Evolutionary conservation across 2,329 filamentous ascomycete species (phyloP), one percentile per base, ranked within the genome.

Genomic region (Allantophomopsis cytisporea): DNA sequence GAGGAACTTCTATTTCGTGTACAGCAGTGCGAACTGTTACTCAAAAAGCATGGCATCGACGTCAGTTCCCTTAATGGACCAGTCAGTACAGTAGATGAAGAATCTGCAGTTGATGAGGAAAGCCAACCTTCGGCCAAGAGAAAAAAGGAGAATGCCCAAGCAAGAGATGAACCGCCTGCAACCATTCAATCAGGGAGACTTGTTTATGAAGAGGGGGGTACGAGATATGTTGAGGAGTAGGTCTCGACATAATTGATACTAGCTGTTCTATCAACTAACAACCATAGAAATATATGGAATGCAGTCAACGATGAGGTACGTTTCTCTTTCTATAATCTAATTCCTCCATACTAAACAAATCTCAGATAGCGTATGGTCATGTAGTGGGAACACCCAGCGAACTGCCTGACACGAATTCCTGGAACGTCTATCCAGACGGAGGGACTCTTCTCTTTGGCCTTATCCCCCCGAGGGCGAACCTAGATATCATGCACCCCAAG

Each of bases 401-500:
- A 73, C 35, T 63, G 56, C 35, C 61, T 57, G 13, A 67, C 36
- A 53, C 62, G 28, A 41, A 60, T 3, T 57, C 14, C 33, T 33
- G 31, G 72, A 76, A 51, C 35, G 31, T 34, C 16, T 34, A 34
- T 34, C 31, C 31, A 14, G 48, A 56, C 36, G 55, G 54, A 33
- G 60, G 62, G 17, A 60, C 69, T 23, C 59, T 77, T 14, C 54
- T 80, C 0, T 68, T 77, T 44, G 68, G 68, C 14, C 58, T 63
- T 2, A 58, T 52, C 4, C 54, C 54, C n/a, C 46, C 53, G 8
- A 41, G 47, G 2, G 46, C 65, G 12, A 57, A 67, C 42, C 50
- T 76, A 1, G 57, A 60, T 1, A 51, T 58, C 2, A 47, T 76
- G 0, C 78, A 82, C 45, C 74, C 74, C 8, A 54, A 67, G 2